These are phyloP conservation scores for Perkinsus olseni DNA, from an alignment of 169 alveolate genomes.

Conservation along the genomic window DNA sequence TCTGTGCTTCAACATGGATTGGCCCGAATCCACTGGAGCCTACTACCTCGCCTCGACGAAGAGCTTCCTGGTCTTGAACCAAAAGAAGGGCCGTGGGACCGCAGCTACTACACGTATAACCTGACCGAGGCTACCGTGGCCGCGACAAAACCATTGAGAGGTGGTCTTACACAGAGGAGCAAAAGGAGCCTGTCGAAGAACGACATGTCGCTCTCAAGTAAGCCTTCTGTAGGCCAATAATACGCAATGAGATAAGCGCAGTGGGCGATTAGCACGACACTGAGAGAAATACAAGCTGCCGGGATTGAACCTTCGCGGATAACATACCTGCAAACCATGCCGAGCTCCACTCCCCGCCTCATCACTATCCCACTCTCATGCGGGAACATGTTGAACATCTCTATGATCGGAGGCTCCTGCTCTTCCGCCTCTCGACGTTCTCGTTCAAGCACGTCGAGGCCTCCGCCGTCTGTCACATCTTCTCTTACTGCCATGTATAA, in stretches of 20 bases:
- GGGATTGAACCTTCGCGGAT: background rate
- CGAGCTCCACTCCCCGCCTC: conserved; percentile 11
- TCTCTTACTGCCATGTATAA: background rate
- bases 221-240: background rate
- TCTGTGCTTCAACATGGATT: background rate
- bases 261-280: conserved; percentile 3
- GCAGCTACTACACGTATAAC: conserved; percentile 2
- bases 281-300: background rate
- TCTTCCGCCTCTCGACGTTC: background rate
- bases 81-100: conserved; percentile 2
- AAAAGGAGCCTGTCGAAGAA: background rate
- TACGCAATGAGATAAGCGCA: background rate
- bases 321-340: background rate
- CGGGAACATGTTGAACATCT: conserved; percentile 6
- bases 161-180: background rate
- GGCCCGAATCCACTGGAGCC: background rate
- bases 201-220: background rate
- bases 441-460: background rate
- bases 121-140: background rate
- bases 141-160: background rate
- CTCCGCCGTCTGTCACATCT: background rate
- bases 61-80: conserved; percentile 7
- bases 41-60: background rate
- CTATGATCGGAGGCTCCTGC: background rate
- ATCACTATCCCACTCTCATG: conserved; percentile 8